Base-by-base conservation (phyloP, 192 early-diverging fungal genomes). In the Funneliformis mosseae region DNA sequence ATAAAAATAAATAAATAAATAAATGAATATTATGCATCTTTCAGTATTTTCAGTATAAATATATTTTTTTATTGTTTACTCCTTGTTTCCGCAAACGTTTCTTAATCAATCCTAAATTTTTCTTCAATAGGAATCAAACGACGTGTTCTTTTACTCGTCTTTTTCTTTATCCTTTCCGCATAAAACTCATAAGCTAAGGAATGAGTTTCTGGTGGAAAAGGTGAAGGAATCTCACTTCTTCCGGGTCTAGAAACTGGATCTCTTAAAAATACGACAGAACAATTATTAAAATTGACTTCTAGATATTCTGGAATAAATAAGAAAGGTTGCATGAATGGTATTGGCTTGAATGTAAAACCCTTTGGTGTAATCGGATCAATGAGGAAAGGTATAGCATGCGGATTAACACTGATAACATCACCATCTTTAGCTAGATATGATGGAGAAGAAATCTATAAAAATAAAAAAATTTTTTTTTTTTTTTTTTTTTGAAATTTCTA, bases 271-370 rank as follows among this genome's bases (percentile, higher is more conserved):
- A 96, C 91, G 2, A 91, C 88, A 42, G 94, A 94, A 91, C 96
- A 97, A 8, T 93, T 96, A 83, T 94, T 93, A 88, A 97, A 99
- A 88, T 96, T 93, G 68, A 99, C 97, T 87, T 99, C 98, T 38
- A 99, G 92, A 84, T 99, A 99, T 69, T 95, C 92, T 9, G 98
- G 98, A 23, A 97, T 90, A 83, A 97, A 99, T 91, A 99, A 93
- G 90, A 93, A 97, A 12, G 98, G 96, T 82, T 95, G 93, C 84
- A 92, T 90, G 83, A 94, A 99, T 18, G 90, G 90, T 42, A 84
- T 88, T 14, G 92, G 88, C n/a, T 81, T 84, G 81, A 93, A 94
- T 21, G 82, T 59, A 62, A 70, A n/a, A 6, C 62, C 73, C 6
- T 67, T 50, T 25, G 64, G 28, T 59, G 74, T 62, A 16, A 27